Conservation (phyloP, 768 basidiomycete species). For the Boletus reticuloceps region DNA sequence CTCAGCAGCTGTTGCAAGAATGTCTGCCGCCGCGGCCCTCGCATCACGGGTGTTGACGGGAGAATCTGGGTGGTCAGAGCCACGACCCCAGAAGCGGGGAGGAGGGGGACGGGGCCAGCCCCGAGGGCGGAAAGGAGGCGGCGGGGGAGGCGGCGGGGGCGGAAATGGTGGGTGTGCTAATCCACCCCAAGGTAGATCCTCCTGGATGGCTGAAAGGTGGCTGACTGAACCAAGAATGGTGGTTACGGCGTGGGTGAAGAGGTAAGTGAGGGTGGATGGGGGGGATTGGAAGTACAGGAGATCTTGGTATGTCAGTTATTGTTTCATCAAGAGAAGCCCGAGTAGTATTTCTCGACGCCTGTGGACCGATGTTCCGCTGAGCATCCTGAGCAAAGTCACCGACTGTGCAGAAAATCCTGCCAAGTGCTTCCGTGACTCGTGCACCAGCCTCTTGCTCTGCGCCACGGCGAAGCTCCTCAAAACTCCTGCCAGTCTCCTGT, state of each 20-base stretch:
- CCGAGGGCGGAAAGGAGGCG: conserved; percentile 2
- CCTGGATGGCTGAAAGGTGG: conserved; percentile 5
- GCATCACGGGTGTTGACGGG: conserved; percentile 1
- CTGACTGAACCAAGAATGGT: conserved; percentile 25
- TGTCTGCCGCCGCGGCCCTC: conserved; percentile 13
- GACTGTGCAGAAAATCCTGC: conserved; percentile 55
- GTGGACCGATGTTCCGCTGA: conserved; percentile 5
- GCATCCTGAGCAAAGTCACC: conserved; percentile 32
- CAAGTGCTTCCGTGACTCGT: conserved; percentile 61
- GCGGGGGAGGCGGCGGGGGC: conserved; percentile 7
- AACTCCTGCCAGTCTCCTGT: conserved; percentile 35
- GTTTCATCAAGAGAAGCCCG: neutral
- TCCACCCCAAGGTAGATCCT: conserved; percentile 18
- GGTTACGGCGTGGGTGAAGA: conserved; percentile 18
- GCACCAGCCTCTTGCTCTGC: conserved; percentile 66
- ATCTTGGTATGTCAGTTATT: conserved; percentile 2
- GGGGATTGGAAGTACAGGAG: conserved; percentile 8
- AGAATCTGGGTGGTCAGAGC: neutral
- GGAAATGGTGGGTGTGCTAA: conserved; percentile 20
- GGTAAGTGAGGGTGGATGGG: conserved; percentile 18
- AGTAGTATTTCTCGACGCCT: neutral
- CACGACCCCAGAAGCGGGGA: conserved; percentile 17
- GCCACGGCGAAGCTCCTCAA: conserved; percentile 43
- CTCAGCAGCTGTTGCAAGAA: conserved; percentile 18
- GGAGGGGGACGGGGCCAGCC: conserved; percentile 29